Evolutionary conservation across 495 filamentous ascomycete species (phyloP), one percentile per base, ranked within the genome.

Genomic region (Trichoderma erinaceum): DNA sequence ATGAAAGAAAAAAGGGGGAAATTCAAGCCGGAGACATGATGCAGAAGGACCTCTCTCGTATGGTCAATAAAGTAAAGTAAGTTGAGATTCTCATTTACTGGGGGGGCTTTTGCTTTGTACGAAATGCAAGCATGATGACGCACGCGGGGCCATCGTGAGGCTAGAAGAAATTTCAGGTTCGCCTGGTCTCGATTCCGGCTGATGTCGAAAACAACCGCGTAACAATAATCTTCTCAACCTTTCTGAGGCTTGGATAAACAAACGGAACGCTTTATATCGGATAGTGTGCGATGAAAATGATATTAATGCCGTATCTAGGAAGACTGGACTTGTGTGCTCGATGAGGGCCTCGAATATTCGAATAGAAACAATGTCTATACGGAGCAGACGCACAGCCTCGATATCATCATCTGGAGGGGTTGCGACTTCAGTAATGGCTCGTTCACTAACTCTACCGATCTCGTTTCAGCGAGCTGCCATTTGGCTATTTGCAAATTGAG

Each of bases 1-100:
- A 85, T 89, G 85, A 81, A 78, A 64, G 81, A 82, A 74, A 83
- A 81, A 77, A 83, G 81, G 70, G 86, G 88, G 64, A 87, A 78
- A 71, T 87, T 88, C 69, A 78, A 76, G 41, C 81, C 82, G 63
- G 83, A 86, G 72, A 72, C 75, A 3, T 85, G 77, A 81, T 46
- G 18, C 25, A 6, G n/a, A 13, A 11, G 29, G 11, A 25, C 48
- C 25, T 16, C 32, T 2, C 23, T 29, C 23, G 23, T 52, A n/a
- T 21, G 35, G 46, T 35, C 18, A 27, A 16, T 69, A 69, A 50
- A 23, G 66, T 35, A 41, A 18, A 56, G 35, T 35, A 13, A 21
- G 3, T 44, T 12, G 6, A 56, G 38, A 15, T 16, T 44, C 29
- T 8, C 25, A 38, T 21, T n/a, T 52, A 21, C 1, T 61, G 0